These are phyloP conservation scores for Plasmodium knowlesi DNA, from an alignment of 169 alveolate genomes.

Conservation along the genomic window DNA sequence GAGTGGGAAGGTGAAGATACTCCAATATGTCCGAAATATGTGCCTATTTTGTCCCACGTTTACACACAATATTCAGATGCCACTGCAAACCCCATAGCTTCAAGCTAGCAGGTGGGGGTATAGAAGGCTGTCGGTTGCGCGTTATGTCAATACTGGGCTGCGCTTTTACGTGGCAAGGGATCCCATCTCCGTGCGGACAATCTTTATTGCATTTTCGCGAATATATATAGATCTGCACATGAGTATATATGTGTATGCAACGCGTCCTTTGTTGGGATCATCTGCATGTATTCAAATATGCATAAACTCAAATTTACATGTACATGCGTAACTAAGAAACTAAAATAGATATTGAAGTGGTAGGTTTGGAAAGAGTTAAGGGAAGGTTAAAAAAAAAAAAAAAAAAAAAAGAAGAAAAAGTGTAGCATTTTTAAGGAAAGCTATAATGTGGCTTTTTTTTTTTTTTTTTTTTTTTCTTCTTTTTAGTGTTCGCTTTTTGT, in stretches of 20 bases:
- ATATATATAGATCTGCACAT: not conserved
- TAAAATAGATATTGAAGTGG: not conserved
- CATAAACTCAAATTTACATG: not conserved
- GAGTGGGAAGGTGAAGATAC: not conserved
- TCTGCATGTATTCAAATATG: not conserved
- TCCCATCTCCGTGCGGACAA: not conserved
- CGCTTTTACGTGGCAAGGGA: not conserved
- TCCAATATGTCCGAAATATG: not conserved
- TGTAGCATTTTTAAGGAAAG: not conserved
- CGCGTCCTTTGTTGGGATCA: not conserved
- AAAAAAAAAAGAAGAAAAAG: no score
- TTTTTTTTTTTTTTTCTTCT: no score
- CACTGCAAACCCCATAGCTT: not conserved
- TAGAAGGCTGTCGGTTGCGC: not conserved
- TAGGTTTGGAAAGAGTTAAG: not conserved
- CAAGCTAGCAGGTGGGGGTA: not conserved
- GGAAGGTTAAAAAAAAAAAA: not conserved
- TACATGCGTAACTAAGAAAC: not conserved
- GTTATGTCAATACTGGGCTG: not conserved
- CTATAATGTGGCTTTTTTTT: not conserved
- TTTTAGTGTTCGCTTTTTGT: not conserved
- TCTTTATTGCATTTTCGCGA: not conserved
- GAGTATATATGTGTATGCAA: not conserved
- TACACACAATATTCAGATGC: not conserved
- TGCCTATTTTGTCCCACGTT: not conserved